Conservation (phyloP, 2,329 filamentous ascomycete genomes). For the Paecilomyces variotii region DNA sequence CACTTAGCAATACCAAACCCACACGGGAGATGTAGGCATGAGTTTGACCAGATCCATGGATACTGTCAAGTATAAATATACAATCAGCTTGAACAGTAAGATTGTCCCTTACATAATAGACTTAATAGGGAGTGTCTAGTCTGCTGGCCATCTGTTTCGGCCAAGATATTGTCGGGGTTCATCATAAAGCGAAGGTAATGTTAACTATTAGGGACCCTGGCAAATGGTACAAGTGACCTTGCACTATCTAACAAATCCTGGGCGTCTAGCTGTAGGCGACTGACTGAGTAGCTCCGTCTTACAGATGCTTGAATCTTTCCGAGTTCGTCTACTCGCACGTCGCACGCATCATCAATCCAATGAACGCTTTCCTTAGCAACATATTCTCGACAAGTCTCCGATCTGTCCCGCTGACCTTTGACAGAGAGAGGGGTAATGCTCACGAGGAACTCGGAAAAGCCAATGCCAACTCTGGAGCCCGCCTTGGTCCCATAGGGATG, state of each 20-base stretch:
- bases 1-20: no score
- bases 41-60: conserved; percentile 25
- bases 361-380: background rate
- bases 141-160: conserved; percentile 25
- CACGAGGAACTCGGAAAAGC: conserved; percentile 17
- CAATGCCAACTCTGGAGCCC: conserved; percentile 8
- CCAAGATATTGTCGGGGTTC: conserved; percentile 25
- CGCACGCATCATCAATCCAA: background rate
- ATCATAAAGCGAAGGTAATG: conserved; percentile 23
- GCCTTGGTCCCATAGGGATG: conserved; percentile 12
- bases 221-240: no score
- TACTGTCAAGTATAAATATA: conserved; percentile 1
- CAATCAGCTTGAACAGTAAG: no score
- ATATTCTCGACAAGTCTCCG: background rate
- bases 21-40: background rate
- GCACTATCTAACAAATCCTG: no score
- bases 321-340: background rate
- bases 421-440: conserved; percentile 9
- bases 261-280: no score
- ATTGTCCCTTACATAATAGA: no score
- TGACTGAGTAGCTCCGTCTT: background rate
- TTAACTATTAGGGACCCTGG: no score
- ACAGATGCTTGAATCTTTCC: background rate
- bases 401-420: background rate
- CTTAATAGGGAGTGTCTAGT: conserved; percentile 11